Evolutionary conservation across 331 rosid species (phyloP).

Genomic region (Quercus lobata): DNA sequence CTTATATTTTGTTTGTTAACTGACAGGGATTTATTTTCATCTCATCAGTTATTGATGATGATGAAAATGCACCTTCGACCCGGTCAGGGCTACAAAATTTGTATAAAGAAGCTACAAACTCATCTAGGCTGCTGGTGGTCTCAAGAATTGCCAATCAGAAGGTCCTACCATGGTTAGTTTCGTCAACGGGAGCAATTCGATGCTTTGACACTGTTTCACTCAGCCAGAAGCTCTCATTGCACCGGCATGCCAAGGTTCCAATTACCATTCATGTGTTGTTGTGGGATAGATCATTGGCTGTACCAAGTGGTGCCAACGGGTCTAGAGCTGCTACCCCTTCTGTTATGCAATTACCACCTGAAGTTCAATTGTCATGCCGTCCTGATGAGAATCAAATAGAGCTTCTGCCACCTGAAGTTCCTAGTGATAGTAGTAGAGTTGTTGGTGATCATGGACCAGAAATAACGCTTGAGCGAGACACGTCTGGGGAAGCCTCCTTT

Average conservation of each 20-base stretch:
- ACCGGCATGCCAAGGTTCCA: slow-evolving; percentile 72
- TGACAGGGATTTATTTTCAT: slow-evolving; percentile 79
- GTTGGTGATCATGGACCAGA: slow-evolving; percentile 16
- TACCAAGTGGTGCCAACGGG: slow-evolving; percentile 31
- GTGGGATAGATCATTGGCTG: slow-evolving; percentile 56
- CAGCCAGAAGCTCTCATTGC: slow-evolving; percentile 84
- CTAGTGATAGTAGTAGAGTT: slow-evolving; percentile 20
- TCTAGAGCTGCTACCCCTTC: slow-evolving; percentile 23
- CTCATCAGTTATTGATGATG: slow-evolving; percentile 65
- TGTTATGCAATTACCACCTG: slow-evolving; percentile 34
- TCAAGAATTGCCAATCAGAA: slow-evolving; percentile 82
- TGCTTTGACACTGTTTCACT: slow-evolving; percentile 85
- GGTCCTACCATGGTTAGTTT: slow-evolving; percentile 89
- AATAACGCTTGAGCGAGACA: slow-evolving; percentile 48
- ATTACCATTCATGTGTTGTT: slow-evolving; percentile 61
- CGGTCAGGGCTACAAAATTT: slow-evolving; percentile 64
- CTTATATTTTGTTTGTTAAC: slow-evolving; percentile 16
- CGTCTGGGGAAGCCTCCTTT: slow-evolving; percentile 75
- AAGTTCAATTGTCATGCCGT: slow-evolving; percentile 39
- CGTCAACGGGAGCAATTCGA: slow-evolving; percentile 84
- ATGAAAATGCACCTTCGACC: slow-evolving; percentile 53
- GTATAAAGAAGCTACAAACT: slow-evolving; percentile 53
- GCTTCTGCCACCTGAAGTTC: slow-evolving; percentile 43
- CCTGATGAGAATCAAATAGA: slow-evolving; percentile 50
- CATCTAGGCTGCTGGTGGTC: slow-evolving; percentile 60